Evolutionary conservation across 352 stramenopile genomes (phyloP), one percentile per base, ranked within the genome.

Genomic region (Pythium apleroticum): DNA sequence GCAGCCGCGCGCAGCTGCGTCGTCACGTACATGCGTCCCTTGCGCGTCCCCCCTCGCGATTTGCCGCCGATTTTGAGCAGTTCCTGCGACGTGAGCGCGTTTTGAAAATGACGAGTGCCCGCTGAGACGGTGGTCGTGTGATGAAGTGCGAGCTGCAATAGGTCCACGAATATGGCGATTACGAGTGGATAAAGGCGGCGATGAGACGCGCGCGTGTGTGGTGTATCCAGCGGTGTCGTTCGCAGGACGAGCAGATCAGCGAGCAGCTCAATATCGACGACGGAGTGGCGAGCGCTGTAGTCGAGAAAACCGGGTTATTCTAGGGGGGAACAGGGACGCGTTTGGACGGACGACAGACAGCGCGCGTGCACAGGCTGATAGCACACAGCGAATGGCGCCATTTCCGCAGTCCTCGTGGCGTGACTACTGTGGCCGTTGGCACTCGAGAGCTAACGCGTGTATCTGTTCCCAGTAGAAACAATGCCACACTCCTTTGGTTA

Each of bases 401-500:
- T 28, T 48, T 48, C 8, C 39, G 1, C 30, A 0, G 30, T 20
- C 24, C 15, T 19, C 24, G 39, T 14, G 39, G 24, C 1, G 4
- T 48, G n/a, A n/a, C n/a, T n/a, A n/a, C n/a, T n/a, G n/a, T n/a
- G n/a, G n/a, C n/a, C n/a, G n/a, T n/a, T n/a, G n/a, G n/a, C n/a
- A n/a, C n/a, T n/a, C 39, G n/a, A 50, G 48, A 54, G 24, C 50
- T 57, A 57, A 57, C 28, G 27, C 50, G 22, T 67, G 25, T 59
- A 25, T 45, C 5, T 37, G 28, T 12, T 25, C 19, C 50, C 57
- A 62, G 64, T 78, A 68, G 61, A 76, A 78, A 88, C 77, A 64
- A 99, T 99, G 97, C 97, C 98, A 70, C 97, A 99, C 89, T 99
- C 96, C 68, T 99, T 98, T 78, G 98, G 98, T 97, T 97, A 97